Evolutionary conservation across 192 early-diverging fungal species (phyloP), one percentile per base, ranked within the genome.

Genomic region (Linnemannia zychae): DNA sequence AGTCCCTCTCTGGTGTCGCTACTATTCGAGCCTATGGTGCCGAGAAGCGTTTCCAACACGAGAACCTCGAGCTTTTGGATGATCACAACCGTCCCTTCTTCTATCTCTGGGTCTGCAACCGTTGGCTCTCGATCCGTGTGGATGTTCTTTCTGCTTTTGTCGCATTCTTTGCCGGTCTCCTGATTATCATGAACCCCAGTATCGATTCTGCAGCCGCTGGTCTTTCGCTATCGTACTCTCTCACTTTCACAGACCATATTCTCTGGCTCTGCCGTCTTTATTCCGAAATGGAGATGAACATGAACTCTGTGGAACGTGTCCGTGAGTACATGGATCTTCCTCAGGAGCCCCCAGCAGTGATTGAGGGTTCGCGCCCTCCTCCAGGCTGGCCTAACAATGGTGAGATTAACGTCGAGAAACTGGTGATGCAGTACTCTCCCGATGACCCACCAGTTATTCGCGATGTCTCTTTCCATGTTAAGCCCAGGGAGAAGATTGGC

Each of bases 231-330:
- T 92, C 94, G 71, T 98, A 96, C 79, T 92, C 98, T 0, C 88
- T 96, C 12, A 92, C 91, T 53, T 97, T 99, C 82, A 92, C 94
- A 22, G 92, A 95, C 50, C 91, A 92, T 77, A 88, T 96, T 85
- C 87, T 93, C 78, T 97, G 97, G 96, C 76, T 92, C 18, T 92
- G 96, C 36, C 91, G 95, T 65, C 87, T 90, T 49, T 96, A 95
- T 84, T 90, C 91, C 24, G 88, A 92, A 67, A 93, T 96, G 81
- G 97, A 98, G 80, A 95, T 97, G 91, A 92, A 88, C 79, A 91
- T 97, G 91, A 97, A 95, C 79, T 90, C 93, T 7, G 95, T 97
- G 38, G 97, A 99, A 88, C 93, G 97, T 22, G 84, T 97, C 12
- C 76, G 91, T 50, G 97, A 98, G 89, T 99, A 97, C 75, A 70